phyloP scores from a whole-genome alignment of 75 land plant species.

The Selaginella moellendorffii region DNA sequence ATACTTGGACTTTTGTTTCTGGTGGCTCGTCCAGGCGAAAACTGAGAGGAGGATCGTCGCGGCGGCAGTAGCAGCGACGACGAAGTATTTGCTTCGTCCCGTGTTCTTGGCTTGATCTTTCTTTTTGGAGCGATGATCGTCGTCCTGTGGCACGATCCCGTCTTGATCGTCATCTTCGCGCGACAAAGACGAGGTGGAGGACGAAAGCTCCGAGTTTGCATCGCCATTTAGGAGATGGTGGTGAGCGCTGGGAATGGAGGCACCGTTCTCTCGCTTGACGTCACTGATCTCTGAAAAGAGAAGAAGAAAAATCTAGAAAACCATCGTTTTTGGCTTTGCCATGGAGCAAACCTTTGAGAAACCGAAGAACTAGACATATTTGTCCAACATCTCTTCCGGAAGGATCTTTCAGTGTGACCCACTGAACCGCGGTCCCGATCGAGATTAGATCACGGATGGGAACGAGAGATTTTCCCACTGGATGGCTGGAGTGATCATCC shows the following conservation, averaged over 20 bases:
- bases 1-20: background rate
- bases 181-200: background rate
- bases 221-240: background rate
- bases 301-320: background rate
- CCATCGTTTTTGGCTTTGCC: background rate
- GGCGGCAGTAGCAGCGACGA: background rate
- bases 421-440: background rate
- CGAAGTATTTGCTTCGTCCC: background rate
- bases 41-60: background rate
- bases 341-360: background rate
- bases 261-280: background rate
- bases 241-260: background rate
- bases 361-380: constrained; percentile 2
- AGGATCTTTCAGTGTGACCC: background rate
- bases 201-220: background rate
- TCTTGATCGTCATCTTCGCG: no score
- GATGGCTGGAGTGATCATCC: background rate
- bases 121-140: background rate
- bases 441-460: background rate
- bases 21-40: background rate
- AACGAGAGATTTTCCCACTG: background rate
- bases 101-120: no score
- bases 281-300: background rate
- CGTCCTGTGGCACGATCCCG: background rate
- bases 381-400: background rate